A percentile compares a stretch with the other conserved stretches of the same genome.
These are phyloP conservation scores for Ogataea pini DNA, from an alignment of 805 yeast species.

Conservation along the genomic window DNA sequence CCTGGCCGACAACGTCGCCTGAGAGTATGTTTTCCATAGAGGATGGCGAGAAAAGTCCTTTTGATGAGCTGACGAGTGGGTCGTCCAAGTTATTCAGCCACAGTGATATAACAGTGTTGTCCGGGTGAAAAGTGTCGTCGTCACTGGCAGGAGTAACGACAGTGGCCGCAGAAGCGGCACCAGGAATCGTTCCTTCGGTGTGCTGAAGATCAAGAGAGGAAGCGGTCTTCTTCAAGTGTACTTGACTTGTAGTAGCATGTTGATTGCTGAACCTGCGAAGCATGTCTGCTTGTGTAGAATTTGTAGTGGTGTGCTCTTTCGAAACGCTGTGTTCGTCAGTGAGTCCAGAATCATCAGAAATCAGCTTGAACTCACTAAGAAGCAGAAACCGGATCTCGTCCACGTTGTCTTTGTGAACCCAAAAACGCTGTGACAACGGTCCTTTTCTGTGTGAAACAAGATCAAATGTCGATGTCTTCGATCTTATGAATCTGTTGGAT, in stretches of 20 bases:
- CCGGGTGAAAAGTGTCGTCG: slow-evolving; percentile 29
- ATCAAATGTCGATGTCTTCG: slow-evolving; percentile 39
- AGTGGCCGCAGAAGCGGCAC: neutral
- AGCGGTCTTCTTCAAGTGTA: slow-evolving; percentile 17
- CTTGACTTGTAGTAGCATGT: slow-evolving; percentile 1
- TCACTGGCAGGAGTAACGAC: neutral
- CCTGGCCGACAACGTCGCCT: slow-evolving; percentile 22
- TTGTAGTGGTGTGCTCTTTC: neutral
- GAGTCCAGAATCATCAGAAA: slow-evolving; percentile 35
- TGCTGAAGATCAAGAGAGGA: slow-evolving; percentile 14
- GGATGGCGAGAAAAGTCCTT: slow-evolving; percentile 22
- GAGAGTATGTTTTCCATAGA: slow-evolving; percentile 13
- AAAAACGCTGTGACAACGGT: slow-evolving; percentile 40
- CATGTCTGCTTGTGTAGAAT: slow-evolving; percentile 9
- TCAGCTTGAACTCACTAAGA: slow-evolving; percentile 43
- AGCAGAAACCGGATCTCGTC: slow-evolving; percentile 51
- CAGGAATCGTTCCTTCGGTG: neutral
- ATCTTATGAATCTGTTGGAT: slow-evolving; percentile 15
- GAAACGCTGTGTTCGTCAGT: slow-evolving; percentile 18
- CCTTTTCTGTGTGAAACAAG: slow-evolving; percentile 38
- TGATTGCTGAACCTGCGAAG: neutral
- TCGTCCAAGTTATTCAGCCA: slow-evolving; percentile 33
- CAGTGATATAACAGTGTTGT: slow-evolving; percentile 28
- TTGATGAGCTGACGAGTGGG: slow-evolving; percentile 27
- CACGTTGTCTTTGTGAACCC: slow-evolving; percentile 64